phyloP scores from a whole-genome alignment of 202 grass and related monocot genomes.

The Setaria italica region DNA sequence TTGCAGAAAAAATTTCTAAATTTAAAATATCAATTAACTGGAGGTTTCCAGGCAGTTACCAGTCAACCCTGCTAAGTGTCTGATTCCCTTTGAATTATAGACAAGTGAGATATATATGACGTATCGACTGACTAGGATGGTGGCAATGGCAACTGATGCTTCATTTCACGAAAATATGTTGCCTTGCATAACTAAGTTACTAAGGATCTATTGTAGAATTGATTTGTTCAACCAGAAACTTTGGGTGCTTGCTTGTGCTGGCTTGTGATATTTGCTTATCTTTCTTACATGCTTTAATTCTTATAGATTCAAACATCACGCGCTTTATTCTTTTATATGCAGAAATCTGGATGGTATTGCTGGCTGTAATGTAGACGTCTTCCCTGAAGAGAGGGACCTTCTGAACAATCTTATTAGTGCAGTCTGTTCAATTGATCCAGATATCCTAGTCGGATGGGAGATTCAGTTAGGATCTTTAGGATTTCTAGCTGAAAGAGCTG shows the following conservation, averaged over 20 bases:
- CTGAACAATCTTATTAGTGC: constrained; percentile 69
- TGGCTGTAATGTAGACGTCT: constrained; percentile 54
- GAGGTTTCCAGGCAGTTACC: constrained; percentile 2
- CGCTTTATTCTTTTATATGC: constrained; percentile 41
- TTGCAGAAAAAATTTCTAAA: constrained; percentile 8
- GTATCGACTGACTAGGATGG: constrained; percentile 16
- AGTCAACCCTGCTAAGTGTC: neutral
- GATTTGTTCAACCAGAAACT: constrained; percentile 6
- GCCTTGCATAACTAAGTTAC: constrained; percentile 34
- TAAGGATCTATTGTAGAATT: constrained; percentile 17
- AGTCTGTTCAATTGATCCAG: constrained; percentile 86
- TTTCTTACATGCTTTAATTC: neutral
- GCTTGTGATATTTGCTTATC: constrained; percentile 14
- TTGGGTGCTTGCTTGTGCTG: neutral
- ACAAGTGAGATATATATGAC: neutral
- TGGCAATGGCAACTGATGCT: constrained; percentile 24
- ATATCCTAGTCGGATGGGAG: constrained; percentile 93
- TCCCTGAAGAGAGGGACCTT: constrained; percentile 77
- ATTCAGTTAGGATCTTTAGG: constrained; percentile 88
- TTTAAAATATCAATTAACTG: constrained; percentile 13
- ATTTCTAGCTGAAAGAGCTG: constrained; percentile 92
- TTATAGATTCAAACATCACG: constrained; percentile 30
- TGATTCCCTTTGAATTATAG: constrained; percentile 6
- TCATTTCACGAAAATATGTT: constrained; percentile 23
- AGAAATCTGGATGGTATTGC: constrained; percentile 80